These are phyloP conservation scores for Circinella umbellata DNA, from an alignment of 371 early-diverging fungal genomes.

Conservation along the genomic window DNA sequence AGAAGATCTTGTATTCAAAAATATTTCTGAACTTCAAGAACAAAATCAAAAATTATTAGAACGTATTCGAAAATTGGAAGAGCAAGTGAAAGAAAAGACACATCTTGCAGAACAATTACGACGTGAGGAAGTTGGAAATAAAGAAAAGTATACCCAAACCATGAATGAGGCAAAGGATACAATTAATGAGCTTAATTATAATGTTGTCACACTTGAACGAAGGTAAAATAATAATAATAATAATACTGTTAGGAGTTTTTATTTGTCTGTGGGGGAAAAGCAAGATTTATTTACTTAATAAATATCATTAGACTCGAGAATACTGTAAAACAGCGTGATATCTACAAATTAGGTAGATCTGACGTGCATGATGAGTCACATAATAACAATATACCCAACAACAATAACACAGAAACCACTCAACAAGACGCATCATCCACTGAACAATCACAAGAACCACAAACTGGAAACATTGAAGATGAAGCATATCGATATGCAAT, in stretches of 20 bases:
- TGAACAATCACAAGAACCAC: neutral
- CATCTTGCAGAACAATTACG: neutral
- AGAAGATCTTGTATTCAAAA: slow-evolving; percentile 21
- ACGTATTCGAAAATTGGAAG: slow-evolving; percentile 17
- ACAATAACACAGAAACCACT: neutral
- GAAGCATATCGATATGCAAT: slow-evolving; percentile 6
- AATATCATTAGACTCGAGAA: neutral
- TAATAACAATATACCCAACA: neutral
- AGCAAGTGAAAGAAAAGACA: slow-evolving; percentile 1
- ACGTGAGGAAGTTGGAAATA: neutral
- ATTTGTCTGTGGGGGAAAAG: no score
- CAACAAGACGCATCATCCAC: neutral
- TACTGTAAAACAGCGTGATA: neutral
- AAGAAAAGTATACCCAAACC: neutral
- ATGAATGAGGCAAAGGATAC: neutral
- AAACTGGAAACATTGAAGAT: neutral
- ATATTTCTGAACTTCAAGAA: slow-evolving; percentile 22
- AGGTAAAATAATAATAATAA: neutral
- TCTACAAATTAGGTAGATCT: neutral
- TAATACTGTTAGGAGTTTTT: neutral
- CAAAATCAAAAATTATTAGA: slow-evolving; percentile 23
- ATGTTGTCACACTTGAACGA: neutral
- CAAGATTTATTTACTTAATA: no score
- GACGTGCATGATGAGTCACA: neutral
- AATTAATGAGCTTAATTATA: neutral